phyloP scores from a whole-genome alignment of 2,329 filamentous ascomycete genomes.

The Emergomyces pasteurianus region DNA sequence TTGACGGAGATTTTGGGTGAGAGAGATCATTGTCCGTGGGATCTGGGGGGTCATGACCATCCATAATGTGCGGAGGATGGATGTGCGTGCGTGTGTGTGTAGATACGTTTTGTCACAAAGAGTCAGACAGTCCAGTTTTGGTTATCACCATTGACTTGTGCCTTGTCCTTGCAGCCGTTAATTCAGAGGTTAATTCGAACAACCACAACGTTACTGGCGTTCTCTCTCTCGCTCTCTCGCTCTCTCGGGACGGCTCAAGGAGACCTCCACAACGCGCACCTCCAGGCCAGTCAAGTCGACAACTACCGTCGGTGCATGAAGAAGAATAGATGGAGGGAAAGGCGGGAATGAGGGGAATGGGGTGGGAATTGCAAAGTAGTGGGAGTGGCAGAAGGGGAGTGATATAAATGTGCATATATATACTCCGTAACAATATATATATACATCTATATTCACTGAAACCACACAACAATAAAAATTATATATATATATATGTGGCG shows the following conservation, averaged over 20 bases:
- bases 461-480: too few species aligned
- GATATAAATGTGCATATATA: not conserved
- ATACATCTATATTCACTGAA: not conserved
- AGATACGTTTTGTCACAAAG: not conserved
- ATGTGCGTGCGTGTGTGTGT: too few species aligned
- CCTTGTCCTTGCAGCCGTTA: not conserved
- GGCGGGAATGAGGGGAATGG: not conserved
- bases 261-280: not conserved
- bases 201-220: not conserved
- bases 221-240: not conserved
- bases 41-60: not conserved
- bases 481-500: not conserved
- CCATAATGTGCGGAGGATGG: not conserved
- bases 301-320: not conserved
- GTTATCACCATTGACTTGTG: not conserved
- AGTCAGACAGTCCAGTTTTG: not conserved
- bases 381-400: not conserved
- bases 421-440: too few species aligned
- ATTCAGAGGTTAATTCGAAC: not conserved
- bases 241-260: not conserved
- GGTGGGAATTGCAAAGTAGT: not conserved
- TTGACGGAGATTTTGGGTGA: conserved; percentile 1
- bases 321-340: not conserved
- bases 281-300: not conserved
- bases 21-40: not conserved